Percentiles rank a stretch among this genome's conserved stretches.
Evolutionary conservation across 441 rosid species (phyloP).

Genomic region (Croton laevigatus): DNA sequence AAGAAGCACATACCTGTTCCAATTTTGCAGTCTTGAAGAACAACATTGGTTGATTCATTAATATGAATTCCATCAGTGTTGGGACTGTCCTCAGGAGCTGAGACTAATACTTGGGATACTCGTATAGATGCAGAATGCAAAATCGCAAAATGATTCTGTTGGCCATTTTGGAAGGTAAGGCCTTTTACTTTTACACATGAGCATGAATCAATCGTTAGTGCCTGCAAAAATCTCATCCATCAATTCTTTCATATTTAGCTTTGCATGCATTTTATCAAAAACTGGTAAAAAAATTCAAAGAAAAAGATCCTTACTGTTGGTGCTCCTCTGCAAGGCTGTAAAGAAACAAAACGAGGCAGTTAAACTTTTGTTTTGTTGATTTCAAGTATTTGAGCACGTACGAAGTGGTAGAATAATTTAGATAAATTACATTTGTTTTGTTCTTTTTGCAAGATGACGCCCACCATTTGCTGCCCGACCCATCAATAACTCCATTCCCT

Average conservation of each 20-base stretch:
- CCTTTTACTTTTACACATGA: slow-evolving; percentile 70
- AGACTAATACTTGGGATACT: slow-evolving; percentile 59
- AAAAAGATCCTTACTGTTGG: slow-evolving; percentile 62
- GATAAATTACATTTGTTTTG: slow-evolving; percentile 63
- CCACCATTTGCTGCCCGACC: slow-evolving; percentile 99
- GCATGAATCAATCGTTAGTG: slow-evolving; percentile 89
- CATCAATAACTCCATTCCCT: slow-evolving; percentile 89
- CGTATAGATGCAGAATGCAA: slow-evolving; percentile 60
- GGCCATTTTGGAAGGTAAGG: slow-evolving; percentile 84
- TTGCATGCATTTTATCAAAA: slow-evolving; percentile 15
- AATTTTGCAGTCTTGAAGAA: slow-evolving; percentile 79
- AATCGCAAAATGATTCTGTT: slow-evolving; percentile 87
- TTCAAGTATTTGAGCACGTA: slow-evolving; percentile 3
- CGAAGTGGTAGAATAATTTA: slow-evolving; percentile 8
- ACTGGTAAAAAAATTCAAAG: slow-evolving; percentile 10
- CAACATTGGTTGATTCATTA: slow-evolving; percentile 74
- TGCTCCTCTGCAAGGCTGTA: slow-evolving; percentile 91
- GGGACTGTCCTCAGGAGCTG: slow-evolving; percentile 91
- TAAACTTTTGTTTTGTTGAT: background rate
- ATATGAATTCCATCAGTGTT: slow-evolving; percentile 97
- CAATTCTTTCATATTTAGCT: slow-evolving; percentile 10
- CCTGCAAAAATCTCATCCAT: slow-evolving; percentile 47
- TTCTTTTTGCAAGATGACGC: slow-evolving; percentile 94
- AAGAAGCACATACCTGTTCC: slow-evolving; percentile 69
- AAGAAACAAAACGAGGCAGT: slow-evolving; percentile 23